These are phyloP conservation scores for Cyclotella cryptica DNA, from an alignment of 108 stramenopile species.

Conservation along the genomic window DNA sequence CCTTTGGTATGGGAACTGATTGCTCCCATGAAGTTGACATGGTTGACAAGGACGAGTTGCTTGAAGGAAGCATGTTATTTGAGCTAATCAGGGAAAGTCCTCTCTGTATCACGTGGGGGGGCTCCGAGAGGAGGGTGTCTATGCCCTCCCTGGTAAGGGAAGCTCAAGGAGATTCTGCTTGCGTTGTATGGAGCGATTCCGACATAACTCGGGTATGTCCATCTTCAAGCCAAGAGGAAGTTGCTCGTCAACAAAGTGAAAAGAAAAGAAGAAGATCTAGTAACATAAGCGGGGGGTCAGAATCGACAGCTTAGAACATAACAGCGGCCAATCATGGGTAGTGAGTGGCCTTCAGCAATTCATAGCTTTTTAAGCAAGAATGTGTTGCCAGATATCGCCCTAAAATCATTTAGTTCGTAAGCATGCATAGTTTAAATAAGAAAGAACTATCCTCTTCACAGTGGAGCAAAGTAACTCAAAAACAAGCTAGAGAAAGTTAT, in stretches of 20 bases:
- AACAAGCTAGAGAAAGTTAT: no score
- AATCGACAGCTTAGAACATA: background rate
- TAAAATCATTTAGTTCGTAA: no score
- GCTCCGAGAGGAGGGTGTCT: background rate
- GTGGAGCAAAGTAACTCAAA: no score
- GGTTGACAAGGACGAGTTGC: background rate
- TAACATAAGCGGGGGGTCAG: background rate
- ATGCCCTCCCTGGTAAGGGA: background rate
- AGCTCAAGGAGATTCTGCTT: background rate
- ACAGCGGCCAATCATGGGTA: no score
- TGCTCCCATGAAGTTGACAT: background rate
- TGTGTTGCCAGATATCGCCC: no score
- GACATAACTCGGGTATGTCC: no score
- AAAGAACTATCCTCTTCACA: no score
- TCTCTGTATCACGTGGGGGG: slow-evolving; percentile 35
- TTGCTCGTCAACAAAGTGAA: background rate
- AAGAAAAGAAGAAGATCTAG: background rate
- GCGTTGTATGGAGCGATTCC: no score
- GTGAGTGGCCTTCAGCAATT: no score
- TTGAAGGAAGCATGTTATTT: slow-evolving; percentile 45
- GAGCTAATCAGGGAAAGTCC: slow-evolving; percentile 42
- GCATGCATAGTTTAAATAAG: no score
- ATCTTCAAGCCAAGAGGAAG: background rate
- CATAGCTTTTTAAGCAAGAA: no score
- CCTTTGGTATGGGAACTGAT: background rate